Evolutionary conservation across 139 green algal genomes (phyloP).

Genomic region (Ettlia oleoabundans): DNA sequence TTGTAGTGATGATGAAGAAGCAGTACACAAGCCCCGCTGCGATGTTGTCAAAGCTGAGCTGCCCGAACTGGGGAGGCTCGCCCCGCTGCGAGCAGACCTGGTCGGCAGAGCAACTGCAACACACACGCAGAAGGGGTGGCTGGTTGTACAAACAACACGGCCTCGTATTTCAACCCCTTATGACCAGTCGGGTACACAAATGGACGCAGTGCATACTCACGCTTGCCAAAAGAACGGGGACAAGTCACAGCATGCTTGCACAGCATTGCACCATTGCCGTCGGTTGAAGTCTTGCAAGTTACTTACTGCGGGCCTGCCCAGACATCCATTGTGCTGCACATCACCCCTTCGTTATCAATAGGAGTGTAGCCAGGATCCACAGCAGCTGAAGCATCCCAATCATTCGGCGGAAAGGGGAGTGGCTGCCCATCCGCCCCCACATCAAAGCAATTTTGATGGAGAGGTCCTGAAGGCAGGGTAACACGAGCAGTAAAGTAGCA

Average conservation of each 20-base stretch:
- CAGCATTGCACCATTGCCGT: too few species aligned
- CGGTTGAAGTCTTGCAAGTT: too few species aligned
- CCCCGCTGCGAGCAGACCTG: neutral
- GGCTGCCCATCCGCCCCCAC: neutral
- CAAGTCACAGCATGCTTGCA: too few species aligned
- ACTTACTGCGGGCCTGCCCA: neutral
- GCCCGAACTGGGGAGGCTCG: neutral
- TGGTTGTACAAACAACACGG: too few species aligned
- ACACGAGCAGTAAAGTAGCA: too few species aligned
- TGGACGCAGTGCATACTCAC: too few species aligned
- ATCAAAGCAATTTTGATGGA: neutral
- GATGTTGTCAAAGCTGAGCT: neutral
- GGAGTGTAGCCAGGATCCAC: neutral
- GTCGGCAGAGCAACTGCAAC: neutral
- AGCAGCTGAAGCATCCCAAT: neutral
- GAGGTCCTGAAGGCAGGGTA: neutral
- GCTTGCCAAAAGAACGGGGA: too few species aligned
- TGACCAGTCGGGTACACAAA: too few species aligned
- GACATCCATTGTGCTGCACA: neutral
- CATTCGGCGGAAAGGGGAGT: neutral
- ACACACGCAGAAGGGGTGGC: neutral
- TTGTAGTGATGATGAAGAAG: slow-evolving; percentile 1
- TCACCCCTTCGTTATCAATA: neutral
- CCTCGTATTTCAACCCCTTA: too few species aligned
- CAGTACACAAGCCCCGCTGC: neutral